Evolutionary conservation across 164 flowering plant species (phyloP), one percentile per base, ranked within the genome.

Genomic region (Tetrastigma voinierianum): DNA sequence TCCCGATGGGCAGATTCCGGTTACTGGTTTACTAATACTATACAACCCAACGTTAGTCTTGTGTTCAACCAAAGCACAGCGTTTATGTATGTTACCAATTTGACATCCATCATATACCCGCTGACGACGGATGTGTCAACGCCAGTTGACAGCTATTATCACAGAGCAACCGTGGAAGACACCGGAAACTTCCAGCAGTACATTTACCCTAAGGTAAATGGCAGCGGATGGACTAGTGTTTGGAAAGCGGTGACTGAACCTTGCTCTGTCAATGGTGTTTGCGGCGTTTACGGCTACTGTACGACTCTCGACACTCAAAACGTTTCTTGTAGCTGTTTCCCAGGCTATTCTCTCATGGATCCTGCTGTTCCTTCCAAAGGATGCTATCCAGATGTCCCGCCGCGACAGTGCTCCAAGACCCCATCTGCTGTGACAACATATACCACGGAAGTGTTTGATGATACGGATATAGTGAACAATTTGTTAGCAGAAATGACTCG

Each of bases 251-350:
- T 62, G 2, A 10, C 40, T 3, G 71, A 72, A 15, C 75, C 75
- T 51, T 72, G 75, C 64, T 13, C 3, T 2, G 70, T 48, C 12
- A 10, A 8, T 20, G 53, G 24, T 40, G 43, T 72, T 24, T 72
- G 74, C 67, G 74, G 74, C 2, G 70, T 72, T 61, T 66, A 17
- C 17, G 75, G 75, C 1, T 61, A 67, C 19, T 72, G 75, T 64
- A 62, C 67, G 57, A 57, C 67, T 9, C 32, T 24, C 1, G 68
- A 63, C 48, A 67, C 49, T 24, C 45, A 24, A 18, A 63, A 19
- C 1, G 55, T 63, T 14, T 43, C 0, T 49, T 72, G 75, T 25
- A 11, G 20, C 0, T 72, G 75, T 49, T 24, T 72, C 18, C 71
- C 71, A 17, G 72, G 72, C 0, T 69, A 69, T 56, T 47, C 60